Conservation (phyloP, 768 basidiomycete genomes). For the Mrakia blollopis region DNA sequence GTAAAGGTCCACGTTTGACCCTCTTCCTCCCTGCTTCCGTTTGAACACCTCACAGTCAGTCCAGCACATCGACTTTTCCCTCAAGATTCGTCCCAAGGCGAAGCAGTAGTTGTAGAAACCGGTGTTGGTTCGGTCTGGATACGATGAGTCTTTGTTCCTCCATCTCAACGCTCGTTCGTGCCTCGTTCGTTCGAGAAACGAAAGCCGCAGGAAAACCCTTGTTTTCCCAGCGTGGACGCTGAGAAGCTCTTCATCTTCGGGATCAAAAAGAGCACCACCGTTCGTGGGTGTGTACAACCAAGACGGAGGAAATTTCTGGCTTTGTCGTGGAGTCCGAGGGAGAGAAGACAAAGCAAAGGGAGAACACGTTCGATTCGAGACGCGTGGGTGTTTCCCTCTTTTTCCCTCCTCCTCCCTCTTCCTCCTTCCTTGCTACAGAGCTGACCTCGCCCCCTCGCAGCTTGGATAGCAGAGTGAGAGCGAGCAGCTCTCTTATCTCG, state of each 20-base stretch:
- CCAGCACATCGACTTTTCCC: conserved; percentile 90
- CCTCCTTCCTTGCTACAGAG: not conserved
- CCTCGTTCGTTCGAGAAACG: not conserved
- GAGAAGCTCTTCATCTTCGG: not conserved
- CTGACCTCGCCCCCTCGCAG: not conserved
- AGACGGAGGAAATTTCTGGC: not conserved
- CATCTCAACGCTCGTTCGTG: too few species aligned
- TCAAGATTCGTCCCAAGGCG: conserved; percentile 71
- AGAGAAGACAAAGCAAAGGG: too few species aligned
- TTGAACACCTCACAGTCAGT: conserved; percentile 58
- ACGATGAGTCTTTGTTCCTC: too few species aligned
- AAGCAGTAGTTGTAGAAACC: not conserved
- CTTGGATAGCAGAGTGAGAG: too few species aligned
- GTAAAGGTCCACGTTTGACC: too few species aligned
- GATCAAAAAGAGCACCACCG: not conserved
- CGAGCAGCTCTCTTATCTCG: too few species aligned
- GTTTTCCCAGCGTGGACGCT: not conserved
- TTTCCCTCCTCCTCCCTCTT: not conserved
- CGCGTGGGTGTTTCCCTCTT: not conserved
- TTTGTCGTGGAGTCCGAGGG: too few species aligned
- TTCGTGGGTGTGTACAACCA: not conserved
- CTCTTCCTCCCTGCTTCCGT: too few species aligned
- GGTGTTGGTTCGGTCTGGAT: not conserved
- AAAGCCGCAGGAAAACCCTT: not conserved
- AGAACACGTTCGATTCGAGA: too few species aligned